These are phyloP conservation scores for Cercophora scortea DNA, from an alignment of 495 filamentous ascomycete genomes.

Conservation along the genomic window DNA sequence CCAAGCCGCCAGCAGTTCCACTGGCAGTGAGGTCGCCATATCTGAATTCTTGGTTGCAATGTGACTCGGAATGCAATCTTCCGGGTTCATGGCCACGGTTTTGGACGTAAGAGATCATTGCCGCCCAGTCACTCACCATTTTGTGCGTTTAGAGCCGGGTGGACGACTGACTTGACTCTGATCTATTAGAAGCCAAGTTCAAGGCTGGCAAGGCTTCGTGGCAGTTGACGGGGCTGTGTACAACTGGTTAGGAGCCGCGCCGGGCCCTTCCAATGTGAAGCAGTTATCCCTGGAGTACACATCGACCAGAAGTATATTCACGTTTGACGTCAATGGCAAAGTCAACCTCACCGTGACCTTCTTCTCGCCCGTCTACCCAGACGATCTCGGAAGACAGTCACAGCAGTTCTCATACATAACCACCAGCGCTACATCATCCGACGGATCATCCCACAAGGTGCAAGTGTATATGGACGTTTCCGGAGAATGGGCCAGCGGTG, in stretches of 20 bases:
- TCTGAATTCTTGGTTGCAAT: slow-evolving; percentile 23
- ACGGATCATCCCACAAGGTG: slow-evolving; percentile 55
- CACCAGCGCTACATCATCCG: slow-evolving; percentile 48
- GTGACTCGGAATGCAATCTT: slow-evolving; percentile 14
- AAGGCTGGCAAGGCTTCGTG: slow-evolving; percentile 70
- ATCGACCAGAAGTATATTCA: slow-evolving; percentile 79
- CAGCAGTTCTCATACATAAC: slow-evolving; percentile 82
- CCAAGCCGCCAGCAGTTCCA: slow-evolving; percentile 18
- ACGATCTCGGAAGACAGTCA: slow-evolving; percentile 77
- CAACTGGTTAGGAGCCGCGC: slow-evolving; percentile 57
- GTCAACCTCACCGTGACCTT: slow-evolving; percentile 73
- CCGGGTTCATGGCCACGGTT: slow-evolving; percentile 20
- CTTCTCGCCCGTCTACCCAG: slow-evolving; percentile 79
- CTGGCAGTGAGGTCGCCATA: slow-evolving; percentile 23
- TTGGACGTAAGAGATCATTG: slow-evolving; percentile 18
- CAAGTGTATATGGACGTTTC: slow-evolving; percentile 83
- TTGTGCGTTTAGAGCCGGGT: slow-evolving; percentile 4
- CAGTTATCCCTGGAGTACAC: slow-evolving; percentile 64
- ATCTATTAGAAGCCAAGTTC: slow-evolving; percentile 58
- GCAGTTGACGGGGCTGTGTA: slow-evolving; percentile 43
- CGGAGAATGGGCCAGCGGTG: slow-evolving; percentile 47
- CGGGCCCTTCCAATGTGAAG: slow-evolving; percentile 36
- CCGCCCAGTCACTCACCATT: not conserved
- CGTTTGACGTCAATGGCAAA: slow-evolving; percentile 59
- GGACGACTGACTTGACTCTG: slow-evolving; percentile 34